Evolutionary conservation across 257 asterid species (phyloP).

Genomic region (Vinca minor): DNA sequence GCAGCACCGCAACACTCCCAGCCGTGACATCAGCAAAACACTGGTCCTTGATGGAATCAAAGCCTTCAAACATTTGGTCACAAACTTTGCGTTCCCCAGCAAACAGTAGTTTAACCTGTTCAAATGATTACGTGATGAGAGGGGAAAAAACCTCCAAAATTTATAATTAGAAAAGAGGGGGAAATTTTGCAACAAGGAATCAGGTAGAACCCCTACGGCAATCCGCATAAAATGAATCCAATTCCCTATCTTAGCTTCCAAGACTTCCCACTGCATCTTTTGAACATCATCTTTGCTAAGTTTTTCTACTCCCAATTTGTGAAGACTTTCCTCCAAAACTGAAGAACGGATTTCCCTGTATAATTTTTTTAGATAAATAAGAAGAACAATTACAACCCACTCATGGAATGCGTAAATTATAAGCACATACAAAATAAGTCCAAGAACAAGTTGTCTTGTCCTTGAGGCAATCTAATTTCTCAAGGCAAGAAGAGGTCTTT

Average conservation of each 20-base stretch:
- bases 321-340: constrained; percentile 93
- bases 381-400: background rate
- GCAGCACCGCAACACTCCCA: constrained; percentile 87
- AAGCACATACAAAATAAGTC: background rate
- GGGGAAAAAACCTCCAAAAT: background rate
- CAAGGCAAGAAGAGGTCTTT: background rate
- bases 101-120: constrained; percentile 89
- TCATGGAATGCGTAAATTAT: background rate
- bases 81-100: constrained; percentile 96
- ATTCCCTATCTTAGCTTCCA: constrained; percentile 97
- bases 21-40: constrained; percentile 88
- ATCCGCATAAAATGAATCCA: constrained; percentile 99
- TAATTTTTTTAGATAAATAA: constrained; percentile 11
- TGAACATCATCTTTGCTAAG: constrained; percentile 99
- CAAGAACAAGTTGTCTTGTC: background rate
- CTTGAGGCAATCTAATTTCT: background rate
- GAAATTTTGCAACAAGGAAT: background rate
- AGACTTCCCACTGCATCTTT: constrained; percentile 98
- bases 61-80: constrained; percentile 86
- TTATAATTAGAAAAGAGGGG: background rate
- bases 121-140: constrained; percentile 14
- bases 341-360: constrained; percentile 81
- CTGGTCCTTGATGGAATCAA: constrained; percentile 77
- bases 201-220: constrained; percentile 54
- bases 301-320: constrained; percentile 91